Evolutionary conservation across 2,329 filamentous ascomycete species (phyloP).

Genomic region (Aureobasidium sp.): DNA sequence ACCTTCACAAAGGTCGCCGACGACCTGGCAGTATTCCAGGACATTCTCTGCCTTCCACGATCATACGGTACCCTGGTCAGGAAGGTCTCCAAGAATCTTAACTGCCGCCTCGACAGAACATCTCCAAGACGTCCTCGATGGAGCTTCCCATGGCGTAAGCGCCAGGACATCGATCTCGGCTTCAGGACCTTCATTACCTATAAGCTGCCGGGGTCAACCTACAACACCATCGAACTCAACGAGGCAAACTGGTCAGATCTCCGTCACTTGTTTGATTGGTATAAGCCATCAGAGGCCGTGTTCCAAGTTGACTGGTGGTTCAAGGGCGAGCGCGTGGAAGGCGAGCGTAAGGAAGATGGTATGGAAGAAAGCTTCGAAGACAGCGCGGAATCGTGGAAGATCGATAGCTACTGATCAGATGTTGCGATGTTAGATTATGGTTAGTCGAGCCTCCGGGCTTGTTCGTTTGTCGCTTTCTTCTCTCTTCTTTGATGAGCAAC

Average conservation of each 20-base stretch:
- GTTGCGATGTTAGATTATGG: not conserved
- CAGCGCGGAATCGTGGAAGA: not conserved
- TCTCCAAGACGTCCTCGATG: not conserved
- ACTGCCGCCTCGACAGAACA: not conserved
- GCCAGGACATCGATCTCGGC: not conserved
- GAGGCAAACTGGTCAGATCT: not conserved
- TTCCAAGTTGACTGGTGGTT: conserved; percentile 1
- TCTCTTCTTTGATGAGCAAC: no score
- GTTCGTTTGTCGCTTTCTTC: not conserved
- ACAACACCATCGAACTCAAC: not conserved
- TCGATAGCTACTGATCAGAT: not conserved
- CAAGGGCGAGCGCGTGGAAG: not conserved
- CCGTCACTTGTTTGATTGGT: not conserved
- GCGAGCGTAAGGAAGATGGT: no score
- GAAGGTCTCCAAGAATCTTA: not conserved
- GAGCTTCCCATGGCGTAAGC: not conserved
- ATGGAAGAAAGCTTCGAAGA: not conserved
- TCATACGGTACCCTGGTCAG: not conserved
- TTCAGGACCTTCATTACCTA: not conserved
- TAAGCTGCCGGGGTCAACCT: not conserved
- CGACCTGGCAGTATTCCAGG: not conserved
- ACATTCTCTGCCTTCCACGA: not conserved
- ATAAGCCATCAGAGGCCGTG: not conserved
- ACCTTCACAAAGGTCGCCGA: not conserved
- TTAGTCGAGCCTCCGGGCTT: not conserved